phyloP scores from a whole-genome alignment of 1,284 basidiomycete species.

The Ceratobasidium sp. region DNA sequence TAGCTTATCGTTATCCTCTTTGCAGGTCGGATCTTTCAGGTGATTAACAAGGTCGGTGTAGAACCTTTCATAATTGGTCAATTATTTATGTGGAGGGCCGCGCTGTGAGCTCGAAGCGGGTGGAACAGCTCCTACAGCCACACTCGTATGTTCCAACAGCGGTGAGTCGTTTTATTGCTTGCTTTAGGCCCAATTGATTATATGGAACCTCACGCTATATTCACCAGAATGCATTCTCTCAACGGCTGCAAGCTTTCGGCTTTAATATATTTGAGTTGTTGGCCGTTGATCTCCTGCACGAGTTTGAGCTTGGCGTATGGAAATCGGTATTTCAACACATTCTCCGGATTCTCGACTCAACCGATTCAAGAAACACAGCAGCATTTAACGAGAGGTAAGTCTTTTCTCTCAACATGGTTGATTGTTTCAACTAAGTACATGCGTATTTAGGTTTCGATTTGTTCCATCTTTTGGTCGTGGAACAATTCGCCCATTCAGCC shows the following conservation, averaged over 20 bases:
- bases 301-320: conserved; percentile 55
- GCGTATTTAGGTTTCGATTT: conserved; percentile 28
- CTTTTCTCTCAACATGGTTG: no score
- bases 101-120: conserved; percentile 7
- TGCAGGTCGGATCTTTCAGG: conserved; percentile 5
- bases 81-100: conserved; percentile 32
- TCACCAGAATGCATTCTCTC: conserved; percentile 52
- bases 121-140: conserved; percentile 38
- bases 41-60: background rate
- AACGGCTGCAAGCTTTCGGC: background rate
- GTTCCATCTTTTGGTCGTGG: conserved; percentile 43
- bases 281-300: conserved; percentile 53
- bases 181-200: background rate
- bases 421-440: background rate
- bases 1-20: background rate
- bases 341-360: conserved; percentile 55
- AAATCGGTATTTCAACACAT: conserved; percentile 58
- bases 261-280: conserved; percentile 49
- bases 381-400: conserved; percentile 38
- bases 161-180: conserved; percentile 34
- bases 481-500: conserved; percentile 45
- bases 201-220: background rate
- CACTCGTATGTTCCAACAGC: conserved; percentile 41
- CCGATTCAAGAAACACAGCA: background rate
- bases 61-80: background rate